Evolutionary conservation across 495 filamentous ascomycete species (phyloP).

Genomic region (Rhypophila decipiens): DNA sequence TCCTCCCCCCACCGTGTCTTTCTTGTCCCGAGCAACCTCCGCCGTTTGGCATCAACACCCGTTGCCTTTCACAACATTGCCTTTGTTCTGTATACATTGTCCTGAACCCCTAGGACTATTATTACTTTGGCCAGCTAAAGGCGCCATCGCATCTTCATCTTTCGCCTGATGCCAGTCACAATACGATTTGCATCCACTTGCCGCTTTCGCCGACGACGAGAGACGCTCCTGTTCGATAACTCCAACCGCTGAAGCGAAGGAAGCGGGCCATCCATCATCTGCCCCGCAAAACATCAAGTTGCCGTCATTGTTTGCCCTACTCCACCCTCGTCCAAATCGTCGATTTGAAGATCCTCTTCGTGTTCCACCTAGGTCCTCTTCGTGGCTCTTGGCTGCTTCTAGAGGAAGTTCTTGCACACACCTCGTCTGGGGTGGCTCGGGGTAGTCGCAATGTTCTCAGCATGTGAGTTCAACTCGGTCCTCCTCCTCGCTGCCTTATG

Average conservation of each 20-base stretch:
- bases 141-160: too few relatives aligned
- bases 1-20: too few relatives aligned
- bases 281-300: neutral
- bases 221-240: too few relatives aligned
- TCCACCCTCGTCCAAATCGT: neutral
- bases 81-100: too few relatives aligned
- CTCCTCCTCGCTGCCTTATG: slow-evolving; percentile 3
- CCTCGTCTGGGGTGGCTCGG: slow-evolving; percentile 18
- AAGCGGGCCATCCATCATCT: neutral
- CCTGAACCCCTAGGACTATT: too few relatives aligned
- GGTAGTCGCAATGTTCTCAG: slow-evolving; percentile 74
- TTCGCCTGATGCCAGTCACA: too few relatives aligned
- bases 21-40: too few relatives aligned
- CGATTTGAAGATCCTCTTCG: neutral
- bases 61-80: too few relatives aligned
- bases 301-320: neutral
- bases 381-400: slow-evolving; percentile 1
- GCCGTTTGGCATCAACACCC: too few relatives aligned
- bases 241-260: neutral
- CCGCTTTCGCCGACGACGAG: too few relatives aligned
- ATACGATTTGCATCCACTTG: too few relatives aligned
- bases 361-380: neutral
- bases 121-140: neutral
- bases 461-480: slow-evolving; percentile 61
- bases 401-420: slow-evolving; percentile 8